These are phyloP conservation scores for Bathelium albidoporum DNA, from an alignment of 495 filamentous ascomycete species.

Conservation along the genomic window DNA sequence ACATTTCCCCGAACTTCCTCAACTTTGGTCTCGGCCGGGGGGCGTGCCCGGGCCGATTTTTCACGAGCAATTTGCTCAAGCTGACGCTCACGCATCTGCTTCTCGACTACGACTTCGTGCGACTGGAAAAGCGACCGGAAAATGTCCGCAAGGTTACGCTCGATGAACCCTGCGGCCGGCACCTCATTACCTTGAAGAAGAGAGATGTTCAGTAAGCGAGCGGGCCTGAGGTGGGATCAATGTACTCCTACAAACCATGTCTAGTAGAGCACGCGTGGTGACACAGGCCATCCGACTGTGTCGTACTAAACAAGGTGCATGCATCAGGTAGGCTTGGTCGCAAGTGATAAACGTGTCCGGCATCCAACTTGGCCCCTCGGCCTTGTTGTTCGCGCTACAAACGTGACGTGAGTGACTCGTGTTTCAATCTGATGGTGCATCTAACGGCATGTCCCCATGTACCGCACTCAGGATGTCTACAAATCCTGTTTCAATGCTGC, in stretches of 20 bases:
- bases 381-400: not conserved
- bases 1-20: conserved; percentile 3
- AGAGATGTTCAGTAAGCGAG: not conserved
- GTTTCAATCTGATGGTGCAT: not conserved
- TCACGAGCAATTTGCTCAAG: conserved; percentile 35
- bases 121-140: conserved; percentile 14
- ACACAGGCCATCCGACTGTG: not conserved
- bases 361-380: not conserved
- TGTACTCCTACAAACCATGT: not conserved
- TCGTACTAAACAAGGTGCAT: not conserved
- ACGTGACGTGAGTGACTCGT: not conserved
- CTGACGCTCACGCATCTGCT: conserved; percentile 32
- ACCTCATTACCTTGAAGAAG: not conserved
- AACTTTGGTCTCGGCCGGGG: not conserved
- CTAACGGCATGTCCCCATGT: not conserved
- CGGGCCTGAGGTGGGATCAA: not conserved
- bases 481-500: not conserved
- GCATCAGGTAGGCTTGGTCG: not conserved
- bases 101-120: conserved; percentile 30
- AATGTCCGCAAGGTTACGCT: conserved; percentile 14
- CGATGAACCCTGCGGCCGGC: not conserved
- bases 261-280: not conserved
- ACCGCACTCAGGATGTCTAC: not conserved
- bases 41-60: conserved; percentile 34
- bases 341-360: not conserved